Percentiles rank a stretch among this genome's conserved stretches.
Conservation (phyloP, 495 filamentous ascomycete species). For the Tuber microsphaerosporum region DNA sequence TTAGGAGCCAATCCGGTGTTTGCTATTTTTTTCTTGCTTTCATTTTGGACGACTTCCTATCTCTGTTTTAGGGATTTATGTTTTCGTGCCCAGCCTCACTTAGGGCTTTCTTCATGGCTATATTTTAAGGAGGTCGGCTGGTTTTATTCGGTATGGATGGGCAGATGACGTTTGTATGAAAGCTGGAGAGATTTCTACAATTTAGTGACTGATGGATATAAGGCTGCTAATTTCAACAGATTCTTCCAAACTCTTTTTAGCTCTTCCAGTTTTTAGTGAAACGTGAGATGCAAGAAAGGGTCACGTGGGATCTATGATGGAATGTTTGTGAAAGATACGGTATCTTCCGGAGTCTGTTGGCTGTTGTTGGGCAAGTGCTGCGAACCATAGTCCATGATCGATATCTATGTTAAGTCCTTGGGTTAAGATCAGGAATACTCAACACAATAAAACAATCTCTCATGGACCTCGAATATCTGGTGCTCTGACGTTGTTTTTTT, state of each 20-base stretch:
- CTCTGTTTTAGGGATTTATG: not conserved
- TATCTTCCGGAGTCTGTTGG: not conserved
- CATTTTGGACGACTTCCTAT: not conserved
- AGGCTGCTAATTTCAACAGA: not conserved
- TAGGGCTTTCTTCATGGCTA: not conserved
- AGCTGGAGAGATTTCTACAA: not conserved
- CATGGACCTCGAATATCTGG: not conserved
- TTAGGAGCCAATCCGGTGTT: not conserved
- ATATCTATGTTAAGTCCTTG: not conserved
- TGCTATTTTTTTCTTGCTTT: not conserved
- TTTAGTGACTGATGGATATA: not conserved
- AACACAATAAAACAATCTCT: not conserved
- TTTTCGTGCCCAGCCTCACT: not conserved
- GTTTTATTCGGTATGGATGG: not conserved
- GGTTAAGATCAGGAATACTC: not conserved
- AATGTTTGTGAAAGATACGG: not conserved
- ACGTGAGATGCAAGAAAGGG: not conserved
- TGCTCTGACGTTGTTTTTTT: not conserved
- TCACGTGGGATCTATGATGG: not conserved
- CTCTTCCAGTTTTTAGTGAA: not conserved
- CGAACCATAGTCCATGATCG: not conserved
- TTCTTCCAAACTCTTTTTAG: not conserved
- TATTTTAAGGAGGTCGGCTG: not conserved
- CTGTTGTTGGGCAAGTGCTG: not conserved
- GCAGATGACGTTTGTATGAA: not conserved